Evolutionary conservation across 805 yeast genomes (phyloP), one percentile per base, ranked within the genome.

Genomic region (Blastobotrys attinorum): DNA sequence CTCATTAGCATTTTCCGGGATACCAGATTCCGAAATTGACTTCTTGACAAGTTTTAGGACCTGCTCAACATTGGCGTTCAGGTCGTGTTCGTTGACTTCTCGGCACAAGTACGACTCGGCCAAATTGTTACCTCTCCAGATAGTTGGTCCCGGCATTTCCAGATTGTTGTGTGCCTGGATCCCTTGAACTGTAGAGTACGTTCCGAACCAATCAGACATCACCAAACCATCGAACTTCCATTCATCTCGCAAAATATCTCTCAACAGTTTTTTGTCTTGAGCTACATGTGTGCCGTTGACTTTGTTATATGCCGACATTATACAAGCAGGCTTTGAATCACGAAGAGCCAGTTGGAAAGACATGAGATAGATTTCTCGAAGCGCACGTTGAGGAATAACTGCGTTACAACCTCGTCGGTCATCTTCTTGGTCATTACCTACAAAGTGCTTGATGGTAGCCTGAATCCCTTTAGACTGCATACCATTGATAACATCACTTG

Each of bases 61-160:
- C 15, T 62, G 51, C 42, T 73, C 59, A 29, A 65, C 79, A 45
- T 76, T 67, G 8, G 66, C 71, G 50, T 77, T 73, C 37, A 78
- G 58, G 3, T 56, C 62, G 39, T 64, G 66, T 7, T 44, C 45
- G 47, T 60, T 68, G 31, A 75, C 56, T 48, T 71, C 75, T 45
- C 65, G 65, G 38, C 66, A 56, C 42, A 48, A 50, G 17, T 75
- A 62, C 32, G 70, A 69, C 52, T 71, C 77, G 7, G 63, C 44
- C 15, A 75, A 59, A 11, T 65, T 58, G 27, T 60, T 60, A 1
- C 60, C 60, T 49, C 70, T 61, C 61, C 79, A 69, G 39, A 70
- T 59, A 3, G 77, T 62, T 17, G 77, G 75, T 31, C 84, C 84
- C 1, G 85, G 85, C 81, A 76, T 76, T 58, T 79, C 84, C 51